Conservation (phyloP, 2,329 filamentous ascomycete genomes). For the Dactylellina haptotyla region DNA sequence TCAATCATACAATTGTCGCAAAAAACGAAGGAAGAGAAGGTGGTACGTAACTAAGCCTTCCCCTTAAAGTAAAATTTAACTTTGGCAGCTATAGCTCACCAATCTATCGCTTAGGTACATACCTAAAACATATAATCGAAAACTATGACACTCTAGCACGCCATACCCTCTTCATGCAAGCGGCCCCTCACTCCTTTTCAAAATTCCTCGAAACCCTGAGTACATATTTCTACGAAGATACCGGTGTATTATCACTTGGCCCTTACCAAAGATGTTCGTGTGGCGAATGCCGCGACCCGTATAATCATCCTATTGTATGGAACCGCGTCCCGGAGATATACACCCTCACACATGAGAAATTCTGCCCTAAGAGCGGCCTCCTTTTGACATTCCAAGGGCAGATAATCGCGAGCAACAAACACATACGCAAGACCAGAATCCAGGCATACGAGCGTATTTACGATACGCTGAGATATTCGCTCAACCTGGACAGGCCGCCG, state of each 20-base stretch:
- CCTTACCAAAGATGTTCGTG: not conserved
- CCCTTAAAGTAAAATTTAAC: too few species aligned
- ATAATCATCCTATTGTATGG: not conserved
- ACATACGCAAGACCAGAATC: not conserved
- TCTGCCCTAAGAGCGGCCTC: not conserved
- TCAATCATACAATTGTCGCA: not conserved
- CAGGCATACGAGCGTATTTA: not conserved
- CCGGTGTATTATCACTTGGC: not conserved
- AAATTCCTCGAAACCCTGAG: not conserved
- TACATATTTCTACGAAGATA: constrained; percentile 1
- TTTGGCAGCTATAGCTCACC: too few species aligned
- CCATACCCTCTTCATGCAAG: constrained; percentile 20
- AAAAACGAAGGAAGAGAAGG: constrained; percentile 15
- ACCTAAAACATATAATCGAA: constrained; percentile 9
- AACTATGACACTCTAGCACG: not conserved
- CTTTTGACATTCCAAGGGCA: constrained; percentile 4
- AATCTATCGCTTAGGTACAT: not conserved
- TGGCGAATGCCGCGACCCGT: not conserved
- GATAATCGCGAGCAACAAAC: not conserved
- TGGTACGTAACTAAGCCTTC: too few species aligned
- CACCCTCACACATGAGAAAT: not conserved
- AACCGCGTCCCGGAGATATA: constrained; percentile 12
- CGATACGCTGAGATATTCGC: not conserved
- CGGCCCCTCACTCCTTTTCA: not conserved
- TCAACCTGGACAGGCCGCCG: not conserved